Base-by-base conservation (phyloP, 1,284 basidiomycete species). In the Baeospora myosura region DNA sequence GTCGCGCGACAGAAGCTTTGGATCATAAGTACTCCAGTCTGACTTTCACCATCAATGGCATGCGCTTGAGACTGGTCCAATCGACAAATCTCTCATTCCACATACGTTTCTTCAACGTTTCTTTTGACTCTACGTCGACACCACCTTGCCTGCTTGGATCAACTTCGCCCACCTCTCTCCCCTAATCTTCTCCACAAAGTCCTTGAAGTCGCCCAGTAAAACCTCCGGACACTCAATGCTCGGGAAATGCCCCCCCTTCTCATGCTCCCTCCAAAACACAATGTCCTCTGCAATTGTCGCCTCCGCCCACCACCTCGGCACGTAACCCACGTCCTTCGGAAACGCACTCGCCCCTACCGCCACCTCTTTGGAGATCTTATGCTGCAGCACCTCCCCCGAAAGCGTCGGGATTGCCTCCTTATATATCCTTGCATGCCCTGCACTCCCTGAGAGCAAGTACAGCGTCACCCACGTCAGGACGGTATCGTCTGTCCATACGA, bases 271-370 rank as follows among this genome's bases (percentile, higher is more conserved):
- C 59, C 59, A 61, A 32, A 57, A 51, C 6, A 56, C 50, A 31
- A 60, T 59, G 28, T 55, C 58, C 22, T 55, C 49, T 16, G 57
- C 56, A 32, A 59, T 41, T 2, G 49, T 42, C 11, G 45, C 52
- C 34, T 55, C 49, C 14, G 58, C 59, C 58, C 58, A 62, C 60
- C 60, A 62, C 21, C 45, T 40, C 3, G 59, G 56, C 11, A 57
- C 42, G 28, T 55, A 62, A 8, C 48, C 55, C 6, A 57, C 47
- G 40, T 61, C 58, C 41, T 52, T 52, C 22, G 55, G 54, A 48
- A 60, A 58, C 6, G 47, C 49, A 30, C 54, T 59, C 40, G 46
- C 49, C 7, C 59, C 59, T 21, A 58, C 43, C 0, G 52, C 43
- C 0, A 61, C 55, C 35, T 55, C 42, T 17, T 47, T 37, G 1